These are phyloP conservation scores for Cajanus cajan DNA, from an alignment of 306 rosid genomes.

Conservation along the genomic window DNA sequence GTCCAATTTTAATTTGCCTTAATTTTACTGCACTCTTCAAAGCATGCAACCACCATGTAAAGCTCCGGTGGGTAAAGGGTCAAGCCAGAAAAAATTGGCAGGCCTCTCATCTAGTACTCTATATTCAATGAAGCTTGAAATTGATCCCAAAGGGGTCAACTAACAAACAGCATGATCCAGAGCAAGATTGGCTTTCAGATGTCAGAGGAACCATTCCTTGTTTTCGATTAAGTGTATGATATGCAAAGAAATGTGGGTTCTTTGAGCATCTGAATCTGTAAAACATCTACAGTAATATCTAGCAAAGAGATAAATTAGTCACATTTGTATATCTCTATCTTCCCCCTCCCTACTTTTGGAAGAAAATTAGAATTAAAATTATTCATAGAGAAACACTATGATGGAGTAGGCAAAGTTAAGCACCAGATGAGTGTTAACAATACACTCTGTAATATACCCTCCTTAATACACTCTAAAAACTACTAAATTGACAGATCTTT, in stretches of 20 bases:
- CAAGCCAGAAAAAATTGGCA: constrained; percentile 76
- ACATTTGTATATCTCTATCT: background rate
- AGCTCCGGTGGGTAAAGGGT: constrained; percentile 46
- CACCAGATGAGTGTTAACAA: too few species aligned
- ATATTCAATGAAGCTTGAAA: constrained; percentile 34
- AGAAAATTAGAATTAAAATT: constrained; percentile 1
- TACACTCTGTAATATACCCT: too few species aligned
- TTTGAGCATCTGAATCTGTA: constrained; percentile 48
- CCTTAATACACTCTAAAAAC: too few species aligned
- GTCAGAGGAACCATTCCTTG: constrained; percentile 41
- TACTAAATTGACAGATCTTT: background rate
- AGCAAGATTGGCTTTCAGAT: constrained; percentile 39
- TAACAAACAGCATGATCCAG: constrained; percentile 32
- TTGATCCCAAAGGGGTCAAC: constrained; percentile 48
- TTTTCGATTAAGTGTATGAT: constrained; percentile 37
- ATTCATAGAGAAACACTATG: background rate
- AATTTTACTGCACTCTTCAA: background rate
- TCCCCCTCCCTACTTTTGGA: background rate
- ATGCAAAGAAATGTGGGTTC: constrained; percentile 39
- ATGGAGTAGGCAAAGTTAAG: background rate
- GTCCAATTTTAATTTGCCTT: constrained; percentile 27
- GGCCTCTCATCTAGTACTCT: constrained; percentile 49
- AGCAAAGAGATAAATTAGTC: constrained; percentile 22
- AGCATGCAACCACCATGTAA: constrained; percentile 36
- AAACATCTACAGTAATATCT: constrained; percentile 8